Conservation (phyloP, 768 basidiomycete species). For the Lactarius hatsudake region DNA sequence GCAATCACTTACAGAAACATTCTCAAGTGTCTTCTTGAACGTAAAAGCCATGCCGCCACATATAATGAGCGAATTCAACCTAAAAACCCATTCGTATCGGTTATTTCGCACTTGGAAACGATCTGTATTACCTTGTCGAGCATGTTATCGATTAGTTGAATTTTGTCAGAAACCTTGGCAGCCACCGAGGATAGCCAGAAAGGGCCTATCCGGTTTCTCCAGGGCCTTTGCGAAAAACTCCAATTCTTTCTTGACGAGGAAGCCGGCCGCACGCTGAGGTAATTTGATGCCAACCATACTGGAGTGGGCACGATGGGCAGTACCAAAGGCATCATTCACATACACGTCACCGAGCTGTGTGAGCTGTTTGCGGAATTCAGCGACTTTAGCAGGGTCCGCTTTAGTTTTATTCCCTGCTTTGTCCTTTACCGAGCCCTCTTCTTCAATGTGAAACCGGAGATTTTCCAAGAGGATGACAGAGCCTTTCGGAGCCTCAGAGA, state of each 20-base stretch:
- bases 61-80: slow-evolving; percentile 96
- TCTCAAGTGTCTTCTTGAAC: slow-evolving; percentile 92
- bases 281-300: slow-evolving; percentile 98
- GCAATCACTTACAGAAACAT: slow-evolving; percentile 53
- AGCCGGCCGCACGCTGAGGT: slow-evolving; percentile 88
- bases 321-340: slow-evolving; percentile 98
- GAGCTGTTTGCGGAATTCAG: slow-evolving; percentile 82
- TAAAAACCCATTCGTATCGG: slow-evolving; percentile 32
- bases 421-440: slow-evolving; percentile 93
- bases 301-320: slow-evolving; percentile 96
- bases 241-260: slow-evolving; percentile 98
- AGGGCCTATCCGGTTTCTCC: slow-evolving; percentile 90
- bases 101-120: neutral
- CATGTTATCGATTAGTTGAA: slow-evolving; percentile 98
- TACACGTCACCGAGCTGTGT: slow-evolving; percentile 95
- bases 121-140: slow-evolving; percentile 75
- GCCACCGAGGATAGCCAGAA: slow-evolving; percentile 97
- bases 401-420: slow-evolving; percentile 94
- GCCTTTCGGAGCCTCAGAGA: slow-evolving; percentile 62
- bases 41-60: slow-evolving; percentile 99
- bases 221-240: slow-evolving; percentile 98
- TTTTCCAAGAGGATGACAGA: slow-evolving; percentile 92
- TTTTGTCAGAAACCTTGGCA: slow-evolving; percentile 99
- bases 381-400: slow-evolving; percentile 78
- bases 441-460: slow-evolving; percentile 96